phyloP scores from a whole-genome alignment of 495 filamentous ascomycete genomes.

The Hypomontagnella submonticulosa region DNA sequence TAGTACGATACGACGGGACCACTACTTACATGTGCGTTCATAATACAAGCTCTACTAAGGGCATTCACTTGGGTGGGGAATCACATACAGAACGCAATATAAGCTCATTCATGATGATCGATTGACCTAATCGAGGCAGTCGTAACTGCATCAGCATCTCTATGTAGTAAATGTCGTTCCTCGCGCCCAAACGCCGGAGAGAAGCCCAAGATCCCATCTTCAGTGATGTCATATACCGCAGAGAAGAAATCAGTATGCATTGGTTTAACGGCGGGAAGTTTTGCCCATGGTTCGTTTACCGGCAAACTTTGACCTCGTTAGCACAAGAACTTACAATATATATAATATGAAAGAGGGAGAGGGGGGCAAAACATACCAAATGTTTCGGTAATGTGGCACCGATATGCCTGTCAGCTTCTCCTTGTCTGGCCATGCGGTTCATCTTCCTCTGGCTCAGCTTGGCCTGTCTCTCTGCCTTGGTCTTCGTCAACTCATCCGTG shows the following conservation, averaged over 20 bases:
- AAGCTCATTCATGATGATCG: slow-evolving; percentile 7
- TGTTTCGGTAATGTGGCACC: slow-evolving; percentile 86
- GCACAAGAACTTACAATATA: slow-evolving; percentile 14
- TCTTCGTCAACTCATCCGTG: slow-evolving; percentile 65
- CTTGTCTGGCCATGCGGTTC: slow-evolving; percentile 96
- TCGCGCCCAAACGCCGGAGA: slow-evolving; percentile 27
- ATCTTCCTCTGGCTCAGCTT: slow-evolving; percentile 97
- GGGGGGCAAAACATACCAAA: slow-evolving; percentile 70
- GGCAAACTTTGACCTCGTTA: slow-evolving; percentile 49
- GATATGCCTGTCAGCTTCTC: slow-evolving; percentile 95
- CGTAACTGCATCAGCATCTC: slow-evolving; percentile 3
- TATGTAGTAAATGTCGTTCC: slow-evolving; percentile 15
- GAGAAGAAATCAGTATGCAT: slow-evolving; percentile 2
- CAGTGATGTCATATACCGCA: slow-evolving; percentile 26
- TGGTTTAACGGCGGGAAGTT: slow-evolving; percentile 49
- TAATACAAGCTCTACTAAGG: too few species aligned
- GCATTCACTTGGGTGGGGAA: too few species aligned
- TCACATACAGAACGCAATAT: neutral
- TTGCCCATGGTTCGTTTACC: slow-evolving; percentile 48
- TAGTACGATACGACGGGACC: too few species aligned
- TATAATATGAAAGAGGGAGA: neutral
- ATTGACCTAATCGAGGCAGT: slow-evolving; percentile 13
- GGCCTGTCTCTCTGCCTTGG: slow-evolving; percentile 82
- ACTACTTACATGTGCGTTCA: too few species aligned
- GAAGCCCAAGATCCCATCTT: slow-evolving; percentile 23